Base-by-base conservation (phyloP, 2,329 filamentous ascomycete species). In the Colletotrichum lupini region DNA sequence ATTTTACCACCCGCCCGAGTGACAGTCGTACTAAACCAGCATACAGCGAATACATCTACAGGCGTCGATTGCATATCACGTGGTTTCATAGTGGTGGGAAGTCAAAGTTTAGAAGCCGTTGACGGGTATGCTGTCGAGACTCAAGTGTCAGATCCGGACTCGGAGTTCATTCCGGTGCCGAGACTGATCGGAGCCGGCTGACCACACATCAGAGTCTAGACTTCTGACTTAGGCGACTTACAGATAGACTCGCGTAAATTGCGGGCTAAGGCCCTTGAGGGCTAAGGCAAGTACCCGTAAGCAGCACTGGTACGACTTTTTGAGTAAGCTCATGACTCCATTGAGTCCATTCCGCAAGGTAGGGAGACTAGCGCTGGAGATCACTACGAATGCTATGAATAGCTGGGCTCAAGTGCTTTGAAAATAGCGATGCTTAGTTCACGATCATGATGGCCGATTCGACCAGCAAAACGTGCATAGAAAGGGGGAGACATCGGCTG, bases 291-390 rank as follows among this genome's bases (percentile, higher is more conserved):
- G 14, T 42, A 42, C 19, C 37, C 37, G 37, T 42, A 49, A 22
- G 42, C 19, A 49, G 42, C 42, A 49, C 19, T 42, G 37, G 37
- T 42, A 19, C 7, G 37, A 19, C 37, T 42, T 7, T 42, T 42
- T 14, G 37, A 26, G 22, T 30, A 46, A 24, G 46, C 63, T 24
- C 59, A 56, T 71, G 55, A 71, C 56, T 46, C 67, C 56, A 67
- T 61, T 71, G 62, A 71, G 42, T 46, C 67, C 63, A 67, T 61
- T 6, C 32, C n/a, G 22, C 24, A 46, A n/a, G 42, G 42, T 49
- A 49, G 56, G 62, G 26, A 26, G 32, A 46, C 56, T 46, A 32
- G 68, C 46, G 32, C 63, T 67, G 56, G 68, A 59, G 46, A 61
- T 49, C 28, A n/a, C 19, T 60, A 11, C 37, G n/a, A 42, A 28